Evolutionary conservation across 2,329 filamentous ascomycete genomes (phyloP).

Genomic region (Botrytis tulipae): DNA sequence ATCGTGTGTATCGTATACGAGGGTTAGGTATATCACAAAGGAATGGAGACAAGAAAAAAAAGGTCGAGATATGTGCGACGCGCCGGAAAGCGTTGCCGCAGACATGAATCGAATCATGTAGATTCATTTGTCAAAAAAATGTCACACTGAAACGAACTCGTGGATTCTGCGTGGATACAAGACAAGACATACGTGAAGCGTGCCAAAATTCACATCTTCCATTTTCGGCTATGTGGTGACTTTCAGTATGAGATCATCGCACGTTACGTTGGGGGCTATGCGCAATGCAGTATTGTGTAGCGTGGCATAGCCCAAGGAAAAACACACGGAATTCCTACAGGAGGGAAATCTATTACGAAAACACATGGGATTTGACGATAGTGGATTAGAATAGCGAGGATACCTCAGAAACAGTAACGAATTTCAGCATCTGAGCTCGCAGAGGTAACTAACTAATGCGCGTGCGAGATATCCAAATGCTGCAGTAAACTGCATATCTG

Average conservation of each 20-base stretch:
- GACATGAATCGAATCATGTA: neutral
- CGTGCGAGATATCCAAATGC: neutral
- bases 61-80: neutral
- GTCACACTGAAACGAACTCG: neutral
- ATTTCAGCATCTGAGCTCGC: neutral
- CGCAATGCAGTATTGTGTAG: too few relatives aligned
- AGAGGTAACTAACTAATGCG: neutral
- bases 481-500: neutral
- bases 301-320: neutral
- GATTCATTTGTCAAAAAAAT: neutral
- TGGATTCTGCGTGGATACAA: neutral
- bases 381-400: neutral
- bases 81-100: neutral
- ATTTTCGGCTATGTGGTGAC: neutral
- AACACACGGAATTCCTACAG: too few relatives aligned
- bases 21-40: neutral
- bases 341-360: neutral
- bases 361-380: neutral
- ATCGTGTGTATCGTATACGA: neutral
- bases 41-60: neutral
- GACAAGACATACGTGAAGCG: neutral
- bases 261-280: conserved; percentile 1
- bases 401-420: neutral
- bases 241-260: neutral
- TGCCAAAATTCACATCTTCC: too few relatives aligned